Base-by-base conservation (phyloP, 768 basidiomycete species). In the Naganishia antarctica region DNA sequence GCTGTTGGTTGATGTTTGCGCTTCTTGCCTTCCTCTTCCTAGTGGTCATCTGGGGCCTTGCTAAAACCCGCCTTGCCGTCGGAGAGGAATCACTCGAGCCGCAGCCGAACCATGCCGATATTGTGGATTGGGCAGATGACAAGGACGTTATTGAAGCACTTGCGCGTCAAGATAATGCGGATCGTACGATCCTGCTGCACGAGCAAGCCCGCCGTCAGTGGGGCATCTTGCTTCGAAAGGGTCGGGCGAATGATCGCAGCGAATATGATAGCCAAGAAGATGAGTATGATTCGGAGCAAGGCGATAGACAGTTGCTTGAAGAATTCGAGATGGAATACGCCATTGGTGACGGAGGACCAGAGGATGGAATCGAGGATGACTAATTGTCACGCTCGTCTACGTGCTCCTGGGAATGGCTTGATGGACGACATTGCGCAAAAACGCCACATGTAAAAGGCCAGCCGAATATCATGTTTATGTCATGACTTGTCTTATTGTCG, bases 11-110 rank as follows among this genome's bases (percentile, higher is more conserved):
- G 8, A 26, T 7, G 44, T 29, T 16, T n/a, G 7, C 28, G 13
- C 25, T 11, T n/a, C n/a, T n/a, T 15, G 4, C 9, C 63, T 31
- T 31, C 16, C 23, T 2, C 3, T 8, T 2, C 4, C 25, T 31
- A 66, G 65, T 66, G 65, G 45, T 61, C 16, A 44, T 44, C 18
- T 5, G 18, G 18, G 43, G 43, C n/a, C 11, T n/a, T 18, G 43
- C 8, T n/a, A 15, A 44, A 6, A n/a, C n/a, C 9, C n/a, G n/a
- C 11, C 11, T 44, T n/a, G n/a, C 13, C 18, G 5, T 44, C n/a
- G 13, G 43, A 9, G 43, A 9, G n/a, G 43, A 44, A 5, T n/a
- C 43, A 6, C 9, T 44, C 13, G 43, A 44, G 43, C 18, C 18
- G 6, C 43, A 9, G 43, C 8, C 8, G 43, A n/a, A 12, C 18